Percentiles rank a stretch among this genome's conserved stretches.
Conservation (phyloP, 2,329 filamentous ascomycete genomes). For the Pyrenochaeta sp. region DNA sequence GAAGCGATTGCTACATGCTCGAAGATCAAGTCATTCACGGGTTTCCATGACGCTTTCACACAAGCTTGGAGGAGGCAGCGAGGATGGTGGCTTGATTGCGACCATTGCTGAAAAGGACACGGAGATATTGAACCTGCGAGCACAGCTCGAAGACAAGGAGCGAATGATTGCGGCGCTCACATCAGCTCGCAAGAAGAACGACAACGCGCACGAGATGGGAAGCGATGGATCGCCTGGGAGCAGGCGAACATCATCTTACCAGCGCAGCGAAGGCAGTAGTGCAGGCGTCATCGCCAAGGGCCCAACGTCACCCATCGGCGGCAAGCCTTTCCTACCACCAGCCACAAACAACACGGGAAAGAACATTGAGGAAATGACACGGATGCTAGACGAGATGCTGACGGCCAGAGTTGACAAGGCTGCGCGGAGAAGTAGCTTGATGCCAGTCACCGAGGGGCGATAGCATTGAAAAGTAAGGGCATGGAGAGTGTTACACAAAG, state of each 20-base stretch:
- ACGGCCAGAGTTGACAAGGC: constrained; percentile 75
- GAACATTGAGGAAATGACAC: constrained; percentile 91
- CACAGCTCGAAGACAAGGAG: constrained; percentile 92
- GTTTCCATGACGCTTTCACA: constrained; percentile 78
- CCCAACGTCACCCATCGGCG: constrained; percentile 34
- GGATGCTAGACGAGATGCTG: constrained; percentile 96
- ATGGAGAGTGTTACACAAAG: constrained; percentile 10
- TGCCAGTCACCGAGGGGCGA: constrained; percentile 28
- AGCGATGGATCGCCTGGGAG: constrained; percentile 48
- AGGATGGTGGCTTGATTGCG: constrained; percentile 77
- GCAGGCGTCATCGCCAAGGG: constrained; percentile 39
- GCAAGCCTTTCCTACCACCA: constrained; percentile 26
- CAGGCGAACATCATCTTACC: constrained; percentile 46
- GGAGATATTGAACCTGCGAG: constrained; percentile 90
- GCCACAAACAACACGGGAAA: constrained; percentile 54
- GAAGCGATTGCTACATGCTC: constrained; percentile 88
- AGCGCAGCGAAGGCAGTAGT: constrained; percentile 42
- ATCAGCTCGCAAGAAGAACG: constrained; percentile 84
- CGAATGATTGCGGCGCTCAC: constrained; percentile 89
- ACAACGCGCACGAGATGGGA: constrained; percentile 71
- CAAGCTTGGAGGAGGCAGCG: constrained; percentile 71
- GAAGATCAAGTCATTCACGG: constrained; percentile 87
- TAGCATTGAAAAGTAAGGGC: constrained; percentile 15
- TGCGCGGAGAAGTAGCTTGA: constrained; percentile 56
- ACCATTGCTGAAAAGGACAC: constrained; percentile 87